Percentiles rank a stretch among this genome's conserved stretches.
Conservation (phyloP, 2,329 filamentous ascomycete species). For the Colletotrichum acutatum region DNA sequence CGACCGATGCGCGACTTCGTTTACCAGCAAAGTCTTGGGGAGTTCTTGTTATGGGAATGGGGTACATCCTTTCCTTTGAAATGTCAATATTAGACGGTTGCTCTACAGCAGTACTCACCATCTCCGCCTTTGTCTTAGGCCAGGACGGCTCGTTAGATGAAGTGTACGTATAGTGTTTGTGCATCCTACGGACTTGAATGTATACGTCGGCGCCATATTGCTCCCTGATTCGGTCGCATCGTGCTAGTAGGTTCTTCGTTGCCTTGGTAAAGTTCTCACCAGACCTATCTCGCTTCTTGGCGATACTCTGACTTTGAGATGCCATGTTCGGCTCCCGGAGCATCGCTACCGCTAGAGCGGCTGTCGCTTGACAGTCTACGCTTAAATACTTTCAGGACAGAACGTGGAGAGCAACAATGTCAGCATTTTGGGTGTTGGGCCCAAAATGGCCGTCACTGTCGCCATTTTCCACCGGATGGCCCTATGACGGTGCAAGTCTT, state of each 20-base stretch:
- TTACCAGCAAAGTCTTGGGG: background rate
- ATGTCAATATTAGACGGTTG: background rate
- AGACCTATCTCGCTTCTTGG: background rate
- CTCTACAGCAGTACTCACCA: background rate
- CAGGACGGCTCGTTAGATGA: background rate
- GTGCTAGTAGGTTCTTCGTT: background rate
- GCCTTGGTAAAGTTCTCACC: conserved; percentile 1
- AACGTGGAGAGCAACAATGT: background rate
- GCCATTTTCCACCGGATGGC: background rate
- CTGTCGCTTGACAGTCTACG: background rate
- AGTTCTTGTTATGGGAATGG: background rate
- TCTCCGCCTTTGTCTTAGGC: conserved; percentile 1
- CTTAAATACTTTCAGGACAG: background rate
- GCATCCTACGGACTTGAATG: background rate
- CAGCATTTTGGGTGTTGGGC: background rate
- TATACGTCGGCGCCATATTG: background rate
- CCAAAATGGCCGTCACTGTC: background rate
- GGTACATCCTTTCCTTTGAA: conserved; percentile 6
- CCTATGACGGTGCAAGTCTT: background rate
- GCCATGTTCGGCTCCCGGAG: background rate
- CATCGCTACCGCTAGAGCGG: background rate
- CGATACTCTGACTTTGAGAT: background rate
- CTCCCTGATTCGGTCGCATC: background rate
- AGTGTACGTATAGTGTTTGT: conserved; percentile 7
- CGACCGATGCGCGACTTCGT: background rate